Base-by-base conservation (phyloP, 352 stramenopile species). In the Blastocystis sp. region DNA sequence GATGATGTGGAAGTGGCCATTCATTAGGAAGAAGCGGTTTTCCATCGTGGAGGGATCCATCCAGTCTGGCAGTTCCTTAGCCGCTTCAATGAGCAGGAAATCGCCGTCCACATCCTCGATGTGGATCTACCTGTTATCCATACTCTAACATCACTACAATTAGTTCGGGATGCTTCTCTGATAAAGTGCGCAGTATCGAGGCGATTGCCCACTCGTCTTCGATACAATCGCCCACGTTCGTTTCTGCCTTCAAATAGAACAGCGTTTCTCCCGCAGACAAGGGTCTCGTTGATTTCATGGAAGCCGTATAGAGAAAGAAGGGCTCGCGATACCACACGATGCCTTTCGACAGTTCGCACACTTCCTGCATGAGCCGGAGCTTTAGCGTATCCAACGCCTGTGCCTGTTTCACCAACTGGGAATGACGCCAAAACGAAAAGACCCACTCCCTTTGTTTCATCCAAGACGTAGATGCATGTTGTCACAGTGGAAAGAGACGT, bases 161-260 rank as follows among this genome's bases (percentile, higher is more conserved):
- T 21, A 81, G 21, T 48, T 81, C 42, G 28, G 1, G 9, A 38
- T 65, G 28, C n/a, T 52, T 59, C 40, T 81, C 63, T 45, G 71
- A 81, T 7, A 81, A 10, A 19, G 43, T 54, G 19, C 40, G n/a
- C 4, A 52, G 19, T 34, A 81, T 48, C 10, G 9, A 66, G 4
- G 71, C 71, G 28, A 81, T 61, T 3, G 66, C 24, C 71, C 71
- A 81, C 59, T 81, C 71, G 38, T 81, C 71, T 28, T 81, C 71
- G 7, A 81, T 40, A 52, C 14, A 45, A 40, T 81, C 71, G 11
- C 52, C 71, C 24, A 81, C 71, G 38, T 81, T 54, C 52, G 63
- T 81, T 19, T 81, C 71, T 64, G 40, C 71, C 7, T 38, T 17
- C 71, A 81, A 81, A 81, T 81, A 81, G 42, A n/a, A 68, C 24